Evolutionary conservation across 192 early-diverging fungal species (phyloP).

Genomic region (Glomus cerebriforme): DNA sequence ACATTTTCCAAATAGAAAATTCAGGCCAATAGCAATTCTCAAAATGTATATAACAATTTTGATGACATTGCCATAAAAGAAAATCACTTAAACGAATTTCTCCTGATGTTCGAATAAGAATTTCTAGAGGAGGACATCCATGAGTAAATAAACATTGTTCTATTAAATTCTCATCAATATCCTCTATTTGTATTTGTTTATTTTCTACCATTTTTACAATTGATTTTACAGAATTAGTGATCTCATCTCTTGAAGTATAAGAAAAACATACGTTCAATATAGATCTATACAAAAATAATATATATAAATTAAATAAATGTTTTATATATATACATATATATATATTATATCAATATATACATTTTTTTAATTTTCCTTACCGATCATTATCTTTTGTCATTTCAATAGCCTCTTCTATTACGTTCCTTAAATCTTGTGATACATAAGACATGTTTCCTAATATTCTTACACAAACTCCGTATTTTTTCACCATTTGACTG

Average conservation of each 20-base stretch:
- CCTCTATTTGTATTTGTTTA: constrained; percentile 51
- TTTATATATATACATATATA: too few species aligned
- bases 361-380: constrained; percentile 30
- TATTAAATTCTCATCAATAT: constrained; percentile 63
- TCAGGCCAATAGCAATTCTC: constrained; percentile 93
- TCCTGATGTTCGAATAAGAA: constrained; percentile 93
- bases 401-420: constrained; percentile 63
- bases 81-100: constrained; percentile 95
- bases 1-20: constrained; percentile 85
- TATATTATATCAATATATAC: too few species aligned
- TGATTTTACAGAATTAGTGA: constrained; percentile 66
- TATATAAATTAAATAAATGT: too few species aligned
- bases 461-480: constrained; percentile 78
- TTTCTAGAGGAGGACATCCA: constrained; percentile 74
- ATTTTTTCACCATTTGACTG: constrained; percentile 73
- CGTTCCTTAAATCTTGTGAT: constrained; percentile 60
- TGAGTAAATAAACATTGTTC: constrained; percentile 65
- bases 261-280: constrained; percentile 90
- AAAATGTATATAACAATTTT: constrained; percentile 81
- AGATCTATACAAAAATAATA: too few species aligned
- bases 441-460: constrained; percentile 76
- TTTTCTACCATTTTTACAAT: constrained; percentile 61
- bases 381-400: constrained; percentile 65
- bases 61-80: constrained; percentile 82
- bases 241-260: constrained; percentile 92